A percentile compares a stretch with the other conserved stretches of the same genome.
These are phyloP conservation scores for Solanum peruvianum DNA, from an alignment of 257 asterid genomes.

Conservation along the genomic window DNA sequence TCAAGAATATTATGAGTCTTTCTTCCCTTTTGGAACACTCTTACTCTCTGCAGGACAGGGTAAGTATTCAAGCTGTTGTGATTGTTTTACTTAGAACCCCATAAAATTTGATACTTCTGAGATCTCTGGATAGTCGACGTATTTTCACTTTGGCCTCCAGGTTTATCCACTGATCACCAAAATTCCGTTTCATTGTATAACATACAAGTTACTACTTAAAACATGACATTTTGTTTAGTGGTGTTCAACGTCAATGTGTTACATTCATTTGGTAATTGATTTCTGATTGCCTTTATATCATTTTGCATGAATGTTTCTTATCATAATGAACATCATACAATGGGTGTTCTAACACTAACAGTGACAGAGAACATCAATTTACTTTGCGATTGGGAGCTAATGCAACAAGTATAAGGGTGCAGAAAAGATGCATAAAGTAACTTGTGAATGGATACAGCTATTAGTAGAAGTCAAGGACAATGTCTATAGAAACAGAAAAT, in stretches of 20 bases:
- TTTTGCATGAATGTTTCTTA: neutral
- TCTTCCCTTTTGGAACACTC: slow-evolving; percentile 27
- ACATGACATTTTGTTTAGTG: neutral
- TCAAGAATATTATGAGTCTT: slow-evolving; percentile 48
- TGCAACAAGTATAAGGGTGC: neutral
- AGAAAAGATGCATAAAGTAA: neutral
- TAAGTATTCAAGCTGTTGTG: slow-evolving; percentile 13
- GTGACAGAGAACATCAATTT: neutral
- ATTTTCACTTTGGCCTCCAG: neutral
- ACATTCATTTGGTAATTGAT: neutral
- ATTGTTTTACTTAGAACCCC: neutral
- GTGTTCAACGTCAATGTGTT: neutral
- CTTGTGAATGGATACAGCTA: neutral
- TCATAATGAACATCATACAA: neutral
- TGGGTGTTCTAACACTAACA: neutral
- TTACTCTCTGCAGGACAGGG: slow-evolving; percentile 69
- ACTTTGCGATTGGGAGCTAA: neutral
- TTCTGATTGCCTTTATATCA: neutral
- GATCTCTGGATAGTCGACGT: neutral
- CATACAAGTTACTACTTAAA: neutral
- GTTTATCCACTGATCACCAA: neutral
- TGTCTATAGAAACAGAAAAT: neutral
- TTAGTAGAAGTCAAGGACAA: neutral
- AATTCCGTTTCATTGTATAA: neutral
- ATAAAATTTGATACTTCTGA: neutral